Percentiles rank a stretch among this genome's conserved stretches.
phyloP scores from a whole-genome alignment of 345 rosid species.

The Acer yangbiense region DNA sequence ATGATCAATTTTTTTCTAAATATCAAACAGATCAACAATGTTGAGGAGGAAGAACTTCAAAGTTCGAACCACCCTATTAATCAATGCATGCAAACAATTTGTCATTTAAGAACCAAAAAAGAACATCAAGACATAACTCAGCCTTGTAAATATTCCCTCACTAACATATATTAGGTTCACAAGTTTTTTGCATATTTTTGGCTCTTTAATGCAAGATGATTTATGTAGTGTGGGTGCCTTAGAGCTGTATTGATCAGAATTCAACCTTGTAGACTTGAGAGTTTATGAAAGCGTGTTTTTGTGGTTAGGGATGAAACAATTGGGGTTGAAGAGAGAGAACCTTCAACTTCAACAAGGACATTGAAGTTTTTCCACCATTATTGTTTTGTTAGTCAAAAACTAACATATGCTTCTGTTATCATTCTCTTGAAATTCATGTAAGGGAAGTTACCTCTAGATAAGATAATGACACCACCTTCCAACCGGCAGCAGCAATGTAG shows the following conservation, averaged over 20 bases:
- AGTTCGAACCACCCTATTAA: not conserved
- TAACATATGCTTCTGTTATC: not conserved
- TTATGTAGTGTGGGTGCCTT: no score
- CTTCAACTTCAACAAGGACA: not conserved
- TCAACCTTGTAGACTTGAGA: not conserved
- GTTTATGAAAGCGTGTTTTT: not conserved
- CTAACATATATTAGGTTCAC: no score
- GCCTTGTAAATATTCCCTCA: not conserved
- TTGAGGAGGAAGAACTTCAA: not conserved
- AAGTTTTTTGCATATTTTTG: no score
- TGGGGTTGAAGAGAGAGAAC: not conserved
- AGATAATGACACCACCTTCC: slow-evolving; percentile 79
- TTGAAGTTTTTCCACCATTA: not conserved
- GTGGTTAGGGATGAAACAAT: not conserved
- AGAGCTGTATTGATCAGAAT: not conserved
- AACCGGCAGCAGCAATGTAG: slow-evolving; percentile 79
- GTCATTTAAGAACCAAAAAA: not conserved
- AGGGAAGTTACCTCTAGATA: slow-evolving; percentile 68
- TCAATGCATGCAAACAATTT: no score
- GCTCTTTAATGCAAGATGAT: no score
- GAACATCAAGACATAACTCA: not conserved
- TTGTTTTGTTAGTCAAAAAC: not conserved
- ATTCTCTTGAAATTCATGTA: slow-evolving; percentile 1
- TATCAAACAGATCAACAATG: not conserved
- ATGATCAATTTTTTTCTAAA: not conserved